Percentiles rank a stretch among this genome's conserved stretches.
Conservation (phyloP, 2,329 filamentous ascomycete species). For the Penicillium sp. region DNA sequence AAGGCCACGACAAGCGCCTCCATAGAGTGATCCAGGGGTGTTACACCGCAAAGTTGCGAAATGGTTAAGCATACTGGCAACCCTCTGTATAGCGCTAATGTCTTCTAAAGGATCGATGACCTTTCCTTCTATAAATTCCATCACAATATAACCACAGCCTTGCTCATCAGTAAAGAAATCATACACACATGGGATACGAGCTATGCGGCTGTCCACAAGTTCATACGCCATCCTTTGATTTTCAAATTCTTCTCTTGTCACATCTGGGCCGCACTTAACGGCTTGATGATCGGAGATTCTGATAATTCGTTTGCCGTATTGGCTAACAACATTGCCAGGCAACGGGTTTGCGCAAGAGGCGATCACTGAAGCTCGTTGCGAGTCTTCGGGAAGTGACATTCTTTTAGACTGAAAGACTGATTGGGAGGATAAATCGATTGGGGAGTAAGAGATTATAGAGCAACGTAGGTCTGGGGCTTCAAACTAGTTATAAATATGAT, state of each 20-base stretch:
- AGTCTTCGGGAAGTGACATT: background rate
- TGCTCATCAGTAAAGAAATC: constrained; percentile 16
- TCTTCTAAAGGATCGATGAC: constrained; percentile 20
- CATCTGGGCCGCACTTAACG: constrained; percentile 16
- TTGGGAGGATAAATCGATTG: too few species aligned
- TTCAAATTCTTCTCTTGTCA: constrained; percentile 14
- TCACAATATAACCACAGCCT: constrained; percentile 23
- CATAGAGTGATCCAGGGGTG: constrained; percentile 12
- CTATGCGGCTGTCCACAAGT: constrained; percentile 16
- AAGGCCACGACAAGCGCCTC: constrained; percentile 15
- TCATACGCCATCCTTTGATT: constrained; percentile 16
- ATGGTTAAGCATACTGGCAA: constrained; percentile 17
- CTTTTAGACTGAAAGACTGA: background rate
- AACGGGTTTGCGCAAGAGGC: constrained; percentile 10
- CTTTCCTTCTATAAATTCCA: constrained; percentile 23
- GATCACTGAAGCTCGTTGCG: constrained; percentile 9
- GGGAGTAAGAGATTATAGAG: background rate
- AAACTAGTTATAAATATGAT: background rate
- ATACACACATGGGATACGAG: constrained; percentile 19
- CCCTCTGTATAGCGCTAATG: constrained; percentile 4
- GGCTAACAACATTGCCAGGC: constrained; percentile 8
- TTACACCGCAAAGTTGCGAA: constrained; percentile 12
- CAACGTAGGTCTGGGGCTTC: background rate
- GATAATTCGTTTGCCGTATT: constrained; percentile 14
- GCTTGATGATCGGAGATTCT: constrained; percentile 17